phyloP scores from a whole-genome alignment of 2,329 filamentous ascomycete genomes.

The Diplodia mutila region DNA sequence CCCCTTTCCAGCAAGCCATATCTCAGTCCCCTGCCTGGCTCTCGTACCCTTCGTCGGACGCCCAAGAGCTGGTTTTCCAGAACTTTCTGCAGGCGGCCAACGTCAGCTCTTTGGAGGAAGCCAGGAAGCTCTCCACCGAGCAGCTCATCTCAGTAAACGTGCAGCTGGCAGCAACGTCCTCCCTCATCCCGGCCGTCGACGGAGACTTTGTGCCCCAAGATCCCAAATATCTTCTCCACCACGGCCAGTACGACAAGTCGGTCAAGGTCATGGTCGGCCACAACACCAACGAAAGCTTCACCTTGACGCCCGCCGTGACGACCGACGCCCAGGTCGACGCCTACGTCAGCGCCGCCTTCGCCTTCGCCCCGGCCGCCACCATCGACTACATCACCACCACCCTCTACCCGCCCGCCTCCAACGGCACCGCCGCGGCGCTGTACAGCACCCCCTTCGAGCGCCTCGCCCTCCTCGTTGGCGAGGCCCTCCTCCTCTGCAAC shows the following conservation, averaged over 20 bases:
- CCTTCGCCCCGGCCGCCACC: slow-evolving; percentile 36
- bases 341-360: slow-evolving; percentile 36
- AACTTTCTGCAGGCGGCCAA: not conserved
- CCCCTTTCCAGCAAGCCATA: slow-evolving; percentile 44
- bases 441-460: slow-evolving; percentile 54
- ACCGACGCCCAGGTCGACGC: slow-evolving; percentile 31
- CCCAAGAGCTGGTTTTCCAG: not conserved
- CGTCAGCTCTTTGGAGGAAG: not conserved
- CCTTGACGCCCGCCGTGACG: slow-evolving; percentile 32
- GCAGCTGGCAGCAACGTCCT: not conserved
- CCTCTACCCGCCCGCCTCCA: slow-evolving; percentile 53
- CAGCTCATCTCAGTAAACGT: not conserved
- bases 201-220: not conserved
- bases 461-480: slow-evolving; percentile 47
- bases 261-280: slow-evolving; percentile 45
- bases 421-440: slow-evolving; percentile 41
- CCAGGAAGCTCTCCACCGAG: not conserved
- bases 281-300: slow-evolving; percentile 50
- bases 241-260: slow-evolving; percentile 36
- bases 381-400: slow-evolving; percentile 48
- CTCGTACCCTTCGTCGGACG: slow-evolving; percentile 22
- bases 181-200: not conserved
- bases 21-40: slow-evolving; percentile 48
- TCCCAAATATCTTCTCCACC: not conserved
- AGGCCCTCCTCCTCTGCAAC: slow-evolving; percentile 56